Evolutionary conservation across 208 protist genomes (phyloP), one percentile per base, ranked within the genome.

Genomic region (Entamoeba histolytica): DNA sequence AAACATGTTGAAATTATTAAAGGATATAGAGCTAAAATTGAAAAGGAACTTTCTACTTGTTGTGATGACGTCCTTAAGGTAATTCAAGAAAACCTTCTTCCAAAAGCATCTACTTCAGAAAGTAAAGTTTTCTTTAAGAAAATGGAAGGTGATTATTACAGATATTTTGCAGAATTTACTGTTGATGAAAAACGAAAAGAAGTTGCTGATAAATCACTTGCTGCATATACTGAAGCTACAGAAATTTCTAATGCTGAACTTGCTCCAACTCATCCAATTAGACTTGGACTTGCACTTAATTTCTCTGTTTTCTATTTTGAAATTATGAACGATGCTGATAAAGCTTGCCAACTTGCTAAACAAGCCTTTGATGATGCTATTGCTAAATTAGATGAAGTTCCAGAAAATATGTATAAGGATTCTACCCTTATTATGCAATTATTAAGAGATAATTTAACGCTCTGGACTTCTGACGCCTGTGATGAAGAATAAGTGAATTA

Each of bases 241-340:
- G 94, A 97, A 49, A 94, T 97, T 39, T 93, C 95, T 44, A 28
- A 94, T 23, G 95, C 93, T 8, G 94, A 97, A 93, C 94, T 97
- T 10, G 91, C 95, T 57, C 96, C 98, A 49, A 99, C 98, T 44
- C 97, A 99, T 94, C 98, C 98, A 55, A 99, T 99, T 94, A 97
- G 98, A 93, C 97, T 99, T 47, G 98, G 98, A 93, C 98, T 99
- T 57, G 98, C 98, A 19, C 97, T 99, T 44, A 99, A 99, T 97
- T 99, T 99, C 96, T 99, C 98, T 69, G 98, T 99, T 52, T 99
- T 99, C 96, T 99, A 99, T 95, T 99, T 99, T 96, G 98, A 99
- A 96, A 99, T 99, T 95, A 95, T 99, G 31, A 98, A 99, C 94
- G 96, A 96, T 78, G 97, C 98, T 50, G 98, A 99, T 95, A 95